Evolutionary conservation across 1,284 basidiomycete species (phyloP), one percentile per base, ranked within the genome.

Genomic region (Schizopora paradoxa): DNA sequence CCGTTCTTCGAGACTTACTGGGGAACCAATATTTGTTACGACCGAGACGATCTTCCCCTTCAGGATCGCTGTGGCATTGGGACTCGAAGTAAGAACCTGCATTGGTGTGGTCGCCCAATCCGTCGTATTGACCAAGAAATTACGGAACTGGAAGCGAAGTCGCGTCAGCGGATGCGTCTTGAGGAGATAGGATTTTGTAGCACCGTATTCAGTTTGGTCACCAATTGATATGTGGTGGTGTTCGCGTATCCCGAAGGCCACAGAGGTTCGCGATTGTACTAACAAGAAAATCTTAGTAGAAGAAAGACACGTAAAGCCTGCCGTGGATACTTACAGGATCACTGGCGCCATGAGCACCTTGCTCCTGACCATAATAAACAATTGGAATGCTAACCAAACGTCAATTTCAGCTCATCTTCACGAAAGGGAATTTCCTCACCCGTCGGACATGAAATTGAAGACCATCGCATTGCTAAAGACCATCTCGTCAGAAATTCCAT

Each of bases 291-390:
- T 44, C 36, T 22, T 33, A 6, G 23, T n/a, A 26, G 23, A 27
- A 43, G 16, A n/a, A 27, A 34, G 7, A 22, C 31, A 28, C n/a
- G 43, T 2, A 10, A 11, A 44, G 39, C 38, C 29, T 18, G 22
- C 28, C n/a, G 36, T 21, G 29, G 14, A 14, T 28, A 53, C 71
- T 58, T 59, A 81, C 80, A 27, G 83, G 85, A 58, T 87, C 84
- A 5, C 55, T 61, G 53, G 58, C 62, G 32, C 84, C 85, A 41
- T 62, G 63, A 57, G 83, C 76, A 40, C 72, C 66, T 57, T 86
- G 85, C 55, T 88, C 86, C 61, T 85, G 82, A 14, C 88, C 87
- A 55, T 87, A 86, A 61, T 89, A 90, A n/a, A 87, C 70, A 45
- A 88, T 77, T 0, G 87, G 86, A 50, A 89, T 79, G 27, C 82